Percentiles rank a stretch among this genome's conserved stretches.
Evolutionary conservation across 108 stramenopile genomes (phyloP).

Genomic region (Bacterosira constricta): DNA sequence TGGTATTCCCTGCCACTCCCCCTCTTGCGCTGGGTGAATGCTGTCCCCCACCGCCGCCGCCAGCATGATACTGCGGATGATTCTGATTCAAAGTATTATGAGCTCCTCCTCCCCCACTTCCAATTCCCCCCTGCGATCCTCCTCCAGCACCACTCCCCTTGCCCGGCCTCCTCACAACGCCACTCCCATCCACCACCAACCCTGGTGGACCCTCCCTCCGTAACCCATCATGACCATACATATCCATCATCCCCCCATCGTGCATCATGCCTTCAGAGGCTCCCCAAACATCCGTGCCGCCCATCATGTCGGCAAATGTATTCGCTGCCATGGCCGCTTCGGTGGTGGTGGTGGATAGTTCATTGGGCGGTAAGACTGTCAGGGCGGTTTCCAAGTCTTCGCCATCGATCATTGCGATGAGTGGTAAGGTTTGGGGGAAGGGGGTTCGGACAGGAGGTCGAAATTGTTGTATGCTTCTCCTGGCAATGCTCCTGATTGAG

Average conservation of each 20-base stretch:
- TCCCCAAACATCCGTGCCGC: neutral
- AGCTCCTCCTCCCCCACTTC: neutral
- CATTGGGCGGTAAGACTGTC: constrained; percentile 48
- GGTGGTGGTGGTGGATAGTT: constrained; percentile 39
- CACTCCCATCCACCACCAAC: constrained; percentile 36
- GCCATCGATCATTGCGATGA: neutral
- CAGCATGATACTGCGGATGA: neutral
- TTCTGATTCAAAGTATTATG: neutral
- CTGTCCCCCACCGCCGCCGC: neutral
- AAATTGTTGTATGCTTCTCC: neutral
- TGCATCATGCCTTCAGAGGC: neutral
- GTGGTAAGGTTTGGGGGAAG: neutral
- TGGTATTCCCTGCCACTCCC: neutral
- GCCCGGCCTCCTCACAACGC: constrained; percentile 22
- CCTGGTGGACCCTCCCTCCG: constrained; percentile 17
- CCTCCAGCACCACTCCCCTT: neutral
- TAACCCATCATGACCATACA: neutral
- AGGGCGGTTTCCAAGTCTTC: constrained; percentile 15
- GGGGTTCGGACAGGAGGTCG: too few relatives aligned
- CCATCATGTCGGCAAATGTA: constrained; percentile 39
- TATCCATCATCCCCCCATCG: neutral
- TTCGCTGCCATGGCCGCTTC: constrained; percentile 44
- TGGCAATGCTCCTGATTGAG: neutral
- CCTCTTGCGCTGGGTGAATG: neutral
- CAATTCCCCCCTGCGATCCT: neutral